Conservation (phyloP, 305 asterid genomes). For the Solanum aculeatissimum region DNA sequence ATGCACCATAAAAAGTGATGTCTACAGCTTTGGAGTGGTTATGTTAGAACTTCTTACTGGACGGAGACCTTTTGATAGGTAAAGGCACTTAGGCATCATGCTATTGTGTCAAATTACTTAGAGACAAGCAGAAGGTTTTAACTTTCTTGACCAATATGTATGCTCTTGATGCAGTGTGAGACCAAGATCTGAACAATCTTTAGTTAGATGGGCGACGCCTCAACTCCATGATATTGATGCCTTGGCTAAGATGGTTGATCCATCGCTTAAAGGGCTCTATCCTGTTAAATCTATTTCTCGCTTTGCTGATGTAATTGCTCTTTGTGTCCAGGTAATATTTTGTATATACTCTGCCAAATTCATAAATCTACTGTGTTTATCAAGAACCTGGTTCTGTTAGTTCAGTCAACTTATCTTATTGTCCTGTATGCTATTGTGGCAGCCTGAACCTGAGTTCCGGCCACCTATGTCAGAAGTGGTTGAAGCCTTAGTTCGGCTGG, state of each 20-base stretch:
- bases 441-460: conserved; percentile 78
- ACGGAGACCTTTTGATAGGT: conserved; percentile 12
- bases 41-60: conserved; percentile 37
- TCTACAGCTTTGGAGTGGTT: conserved; percentile 33
- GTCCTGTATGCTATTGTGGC: conserved; percentile 8
- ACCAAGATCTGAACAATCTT: conserved; percentile 28
- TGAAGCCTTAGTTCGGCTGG: conserved; percentile 64
- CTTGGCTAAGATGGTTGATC: conserved; percentile 39
- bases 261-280: conserved; percentile 32
- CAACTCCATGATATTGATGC: conserved; percentile 46
- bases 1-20: conserved; percentile 15
- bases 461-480: conserved; percentile 85
- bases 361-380: background rate
- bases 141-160: background rate
- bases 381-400: background rate
- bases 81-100: background rate
- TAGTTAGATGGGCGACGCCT: conserved; percentile 43
- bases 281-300: conserved; percentile 40
- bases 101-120: background rate
- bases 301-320: conserved; percentile 37
- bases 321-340: conserved; percentile 34
- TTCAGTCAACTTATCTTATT: background rate
- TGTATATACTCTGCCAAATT: background rate
- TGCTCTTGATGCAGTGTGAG: conserved; percentile 14
- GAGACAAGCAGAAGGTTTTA: background rate